A percentile compares a stretch with the other conserved stretches of the same genome.
Conservation (phyloP, 371 early-diverging fungal species). For the Mucor plumbeus region DNA sequence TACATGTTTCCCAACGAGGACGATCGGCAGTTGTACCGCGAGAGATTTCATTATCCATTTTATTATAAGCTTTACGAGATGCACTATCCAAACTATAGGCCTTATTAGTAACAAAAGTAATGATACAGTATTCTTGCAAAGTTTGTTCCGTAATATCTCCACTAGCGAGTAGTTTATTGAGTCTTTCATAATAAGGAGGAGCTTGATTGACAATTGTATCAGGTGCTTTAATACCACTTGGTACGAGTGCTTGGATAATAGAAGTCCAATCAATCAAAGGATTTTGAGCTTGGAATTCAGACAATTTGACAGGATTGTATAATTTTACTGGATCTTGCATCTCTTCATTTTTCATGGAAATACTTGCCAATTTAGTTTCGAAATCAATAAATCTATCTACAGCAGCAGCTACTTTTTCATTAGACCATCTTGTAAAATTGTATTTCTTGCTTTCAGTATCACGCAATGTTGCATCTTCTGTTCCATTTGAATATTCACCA, state of each 20-base stretch:
- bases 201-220: constrained; percentile 16
- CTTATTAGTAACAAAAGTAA: constrained; percentile 2
- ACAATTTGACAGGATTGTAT: constrained; percentile 56
- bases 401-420: constrained; percentile 23
- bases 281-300: constrained; percentile 34
- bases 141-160: neutral
- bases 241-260: constrained; percentile 7
- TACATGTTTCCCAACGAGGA: constrained; percentile 58
- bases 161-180: constrained; percentile 4
- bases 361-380: constrained; percentile 53
- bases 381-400: constrained; percentile 52
- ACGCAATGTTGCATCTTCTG: neutral
- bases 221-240: neutral
- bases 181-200: constrained; percentile 15
- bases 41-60: constrained; percentile 26
- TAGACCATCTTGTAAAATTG: constrained; percentile 14
- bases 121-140: constrained; percentile 25
- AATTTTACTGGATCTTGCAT: constrained; percentile 50
- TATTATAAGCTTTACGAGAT: constrained; percentile 20
- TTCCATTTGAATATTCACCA: constrained; percentile 12
- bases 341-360: constrained; percentile 46
- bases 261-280: constrained; percentile 46
- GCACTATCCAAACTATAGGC: constrained; percentile 22
- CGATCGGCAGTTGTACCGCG: constrained; percentile 41
- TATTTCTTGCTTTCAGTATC: constrained; percentile 16